A percentile compares a stretch with the other conserved stretches of the same genome.
These are phyloP conservation scores for Cryphonectria japonica DNA, from an alignment of 2,329 filamentous ascomycete species.

Conservation along the genomic window DNA sequence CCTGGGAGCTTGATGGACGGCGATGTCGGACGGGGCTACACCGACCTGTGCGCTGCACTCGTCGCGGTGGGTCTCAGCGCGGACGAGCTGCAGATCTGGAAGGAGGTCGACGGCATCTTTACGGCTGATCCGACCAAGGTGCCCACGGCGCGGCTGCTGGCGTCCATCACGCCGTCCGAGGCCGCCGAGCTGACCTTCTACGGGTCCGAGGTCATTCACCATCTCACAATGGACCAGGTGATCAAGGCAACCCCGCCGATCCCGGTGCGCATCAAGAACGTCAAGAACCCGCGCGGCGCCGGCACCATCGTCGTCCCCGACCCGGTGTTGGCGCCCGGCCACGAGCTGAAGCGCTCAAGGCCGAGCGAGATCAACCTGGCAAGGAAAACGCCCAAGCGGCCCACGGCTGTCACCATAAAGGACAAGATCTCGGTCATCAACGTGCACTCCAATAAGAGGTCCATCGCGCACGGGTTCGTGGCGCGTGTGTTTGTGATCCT, in stretches of 20 bases:
- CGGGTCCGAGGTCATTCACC: constrained; percentile 95
- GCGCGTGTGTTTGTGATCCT: constrained; percentile 92
- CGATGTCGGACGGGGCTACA: constrained; percentile 93
- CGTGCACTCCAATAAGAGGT: constrained; percentile 96
- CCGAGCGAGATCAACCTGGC: constrained; percentile 43
- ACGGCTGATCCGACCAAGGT: constrained; percentile 80
- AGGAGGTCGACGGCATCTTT: constrained; percentile 78
- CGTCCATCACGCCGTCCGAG: constrained; percentile 89
- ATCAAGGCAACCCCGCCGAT: constrained; percentile 80
- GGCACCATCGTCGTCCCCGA: constrained; percentile 87
- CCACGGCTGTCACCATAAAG: constrained; percentile 95
- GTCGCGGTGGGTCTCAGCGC: constrained; percentile 88
- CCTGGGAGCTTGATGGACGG: constrained; percentile 86
- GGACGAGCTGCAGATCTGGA: constrained; percentile 94
- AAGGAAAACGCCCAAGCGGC: constrained; percentile 70
- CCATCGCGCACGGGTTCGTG: constrained; percentile 94
- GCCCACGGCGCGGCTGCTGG: constrained; percentile 87
- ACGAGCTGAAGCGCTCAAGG: constrained; percentile 59
- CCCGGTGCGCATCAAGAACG: constrained; percentile 88
- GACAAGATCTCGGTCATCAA: constrained; percentile 96
- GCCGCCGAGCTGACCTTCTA: constrained; percentile 95
- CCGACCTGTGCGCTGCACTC: constrained; percentile 91
- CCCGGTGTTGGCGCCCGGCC: constrained; percentile 55
- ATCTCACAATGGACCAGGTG: constrained; percentile 97
- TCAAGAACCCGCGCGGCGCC: constrained; percentile 79